These are phyloP conservation scores for Calonectria hawksworthii DNA, from an alignment of 2,329 filamentous ascomycete species.

Conservation along the genomic window DNA sequence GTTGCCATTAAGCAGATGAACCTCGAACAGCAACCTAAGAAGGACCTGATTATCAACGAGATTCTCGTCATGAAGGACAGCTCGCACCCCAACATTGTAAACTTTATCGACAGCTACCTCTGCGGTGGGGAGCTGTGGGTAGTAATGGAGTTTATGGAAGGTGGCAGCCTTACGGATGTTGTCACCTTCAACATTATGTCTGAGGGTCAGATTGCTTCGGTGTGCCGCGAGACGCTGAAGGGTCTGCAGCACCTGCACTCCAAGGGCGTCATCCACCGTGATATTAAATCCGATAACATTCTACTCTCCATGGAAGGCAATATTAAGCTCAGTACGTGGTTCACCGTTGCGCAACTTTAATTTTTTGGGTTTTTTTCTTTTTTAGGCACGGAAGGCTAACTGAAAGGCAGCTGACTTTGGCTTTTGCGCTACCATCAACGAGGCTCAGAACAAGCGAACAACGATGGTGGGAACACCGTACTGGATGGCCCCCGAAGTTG, in stretches of 20 bases:
- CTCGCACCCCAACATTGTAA: slow-evolving; percentile 98
- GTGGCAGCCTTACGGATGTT: slow-evolving; percentile 96
- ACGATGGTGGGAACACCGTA: slow-evolving; percentile 99
- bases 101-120: slow-evolving; percentile 98
- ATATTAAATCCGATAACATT: slow-evolving; percentile 99
- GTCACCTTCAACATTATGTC: slow-evolving; percentile 99
- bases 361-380: neutral
- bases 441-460: slow-evolving; percentile 95
- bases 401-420: slow-evolving; percentile 87
- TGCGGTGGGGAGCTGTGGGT: slow-evolving; percentile 95
- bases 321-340: slow-evolving; percentile 91
- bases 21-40: slow-evolving; percentile 97
- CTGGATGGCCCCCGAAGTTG: slow-evolving; percentile 99
- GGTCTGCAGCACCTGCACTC: slow-evolving; percentile 96
- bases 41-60: slow-evolving; percentile 99
- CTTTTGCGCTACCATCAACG: slow-evolving; percentile 98
- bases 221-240: slow-evolving; percentile 92
- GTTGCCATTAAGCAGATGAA: slow-evolving; percentile 99
- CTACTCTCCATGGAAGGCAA: slow-evolving; percentile 92
- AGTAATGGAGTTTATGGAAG: slow-evolving; percentile 99
- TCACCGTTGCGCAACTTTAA: neutral
- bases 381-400: slow-evolving; percentile 47
- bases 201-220: slow-evolving; percentile 95
- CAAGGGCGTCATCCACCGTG: slow-evolving; percentile 97
- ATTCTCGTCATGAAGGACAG: slow-evolving; percentile 99